Percentiles rank a stretch among this genome's conserved stretches.
These are phyloP conservation scores for Diutina catenulata DNA, from an alignment of 1,139 yeast species.

Conservation along the genomic window DNA sequence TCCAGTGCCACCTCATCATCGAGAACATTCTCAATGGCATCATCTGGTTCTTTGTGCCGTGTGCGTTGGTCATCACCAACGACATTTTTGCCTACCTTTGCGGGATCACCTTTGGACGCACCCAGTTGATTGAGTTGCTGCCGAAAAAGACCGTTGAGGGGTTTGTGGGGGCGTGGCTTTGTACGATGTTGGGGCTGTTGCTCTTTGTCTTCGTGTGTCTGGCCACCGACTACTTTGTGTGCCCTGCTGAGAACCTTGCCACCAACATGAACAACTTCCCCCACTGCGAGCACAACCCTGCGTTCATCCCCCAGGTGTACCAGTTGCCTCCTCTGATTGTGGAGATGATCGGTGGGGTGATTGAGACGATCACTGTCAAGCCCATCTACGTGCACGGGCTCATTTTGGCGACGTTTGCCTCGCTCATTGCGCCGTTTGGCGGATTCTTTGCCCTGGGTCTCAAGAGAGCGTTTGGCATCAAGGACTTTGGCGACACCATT, in stretches of 20 bases:
- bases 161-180: conserved; percentile 94
- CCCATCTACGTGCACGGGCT: conserved; percentile 88
- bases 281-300: conserved; percentile 77
- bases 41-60: conserved; percentile 91
- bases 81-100: conserved; percentile 95
- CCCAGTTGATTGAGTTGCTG: conserved; percentile 85
- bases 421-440: conserved; percentile 96
- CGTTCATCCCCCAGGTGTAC: conserved; percentile 69
- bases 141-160: conserved; percentile 98
- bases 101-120: conserved; percentile 92
- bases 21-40: conserved; percentile 83
- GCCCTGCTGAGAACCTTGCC: conserved; percentile 68
- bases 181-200: conserved; percentile 71
- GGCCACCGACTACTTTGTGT: conserved; percentile 64
- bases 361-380: conserved; percentile 48
- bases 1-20: conserved; percentile 89
- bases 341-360: conserved; percentile 18
- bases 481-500: conserved; percentile 85
- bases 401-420: conserved; percentile 85
- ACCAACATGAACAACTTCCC: conserved; percentile 37
- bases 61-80: conserved; percentile 81
- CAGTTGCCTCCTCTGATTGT: conserved; percentile 62
- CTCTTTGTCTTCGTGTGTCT: conserved; percentile 53
- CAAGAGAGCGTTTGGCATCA: conserved; percentile 92
- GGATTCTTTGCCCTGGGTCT: conserved; percentile 97